Conservation (phyloP, 1,139 yeast genomes). For the Geotrichum klebahnii region DNA sequence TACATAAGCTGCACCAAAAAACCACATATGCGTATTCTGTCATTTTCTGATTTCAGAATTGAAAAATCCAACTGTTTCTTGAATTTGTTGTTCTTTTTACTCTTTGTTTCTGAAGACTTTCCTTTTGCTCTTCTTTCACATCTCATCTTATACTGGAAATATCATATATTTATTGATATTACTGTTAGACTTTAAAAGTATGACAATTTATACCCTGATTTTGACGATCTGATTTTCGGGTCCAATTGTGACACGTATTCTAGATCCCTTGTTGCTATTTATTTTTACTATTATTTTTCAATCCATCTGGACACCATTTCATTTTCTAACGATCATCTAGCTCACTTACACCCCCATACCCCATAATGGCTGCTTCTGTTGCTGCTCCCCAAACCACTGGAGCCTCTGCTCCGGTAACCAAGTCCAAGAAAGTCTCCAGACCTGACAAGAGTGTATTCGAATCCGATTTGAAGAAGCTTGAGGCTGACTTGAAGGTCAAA, state of each 20-base stretch:
- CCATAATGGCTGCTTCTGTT: constrained; percentile 13
- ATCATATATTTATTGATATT: too few relatives aligned
- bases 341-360: constrained; percentile 2
- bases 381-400: constrained; percentile 13
- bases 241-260: constrained; percentile 9
- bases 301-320: background rate
- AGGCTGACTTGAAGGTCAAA: constrained; percentile 65
- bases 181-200: background rate
- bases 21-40: too few relatives aligned
- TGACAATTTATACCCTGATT: background rate
- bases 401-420: constrained; percentile 13
- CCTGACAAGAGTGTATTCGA: constrained; percentile 52
- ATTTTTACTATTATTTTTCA: constrained; percentile 1
- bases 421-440: constrained; percentile 31
- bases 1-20: too few relatives aligned
- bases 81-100: too few relatives aligned
- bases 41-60: too few relatives aligned
- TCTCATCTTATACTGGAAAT: too few relatives aligned
- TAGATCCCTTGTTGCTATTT: background rate
- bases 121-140: too few relatives aligned
- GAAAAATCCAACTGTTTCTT: too few relatives aligned
- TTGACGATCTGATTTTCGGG: background rate
- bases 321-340: background rate
- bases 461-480: constrained; percentile 57
- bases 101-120: too few relatives aligned